A percentile compares a stretch with the other conserved stretches of the same genome.
phyloP scores from a whole-genome alignment of 2,329 filamentous ascomycete genomes.

The Trichophyton rubrum region DNA sequence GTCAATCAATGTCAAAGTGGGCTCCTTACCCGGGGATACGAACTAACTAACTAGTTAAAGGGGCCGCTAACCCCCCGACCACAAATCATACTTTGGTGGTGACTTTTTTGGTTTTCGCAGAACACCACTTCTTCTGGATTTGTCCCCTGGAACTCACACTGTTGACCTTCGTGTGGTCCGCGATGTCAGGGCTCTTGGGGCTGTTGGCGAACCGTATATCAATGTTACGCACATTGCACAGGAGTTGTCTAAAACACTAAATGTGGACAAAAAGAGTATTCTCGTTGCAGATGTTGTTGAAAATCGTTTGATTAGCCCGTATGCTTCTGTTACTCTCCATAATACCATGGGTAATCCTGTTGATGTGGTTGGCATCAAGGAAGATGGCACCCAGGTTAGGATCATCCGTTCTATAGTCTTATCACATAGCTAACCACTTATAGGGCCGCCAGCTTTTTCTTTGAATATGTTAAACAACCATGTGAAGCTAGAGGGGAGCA shows the following conservation, averaged over 20 bases:
- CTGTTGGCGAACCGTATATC: conserved; percentile 36
- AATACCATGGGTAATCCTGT: conserved; percentile 28
- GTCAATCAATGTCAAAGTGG: no score
- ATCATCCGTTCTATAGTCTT: not conserved
- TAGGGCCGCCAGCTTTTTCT: not conserved
- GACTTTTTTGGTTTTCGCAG: conserved; percentile 43
- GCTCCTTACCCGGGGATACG: no score
- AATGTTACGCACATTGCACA: conserved; percentile 29
- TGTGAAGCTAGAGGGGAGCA: conserved; percentile 20
- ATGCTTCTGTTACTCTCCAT: conserved; percentile 38
- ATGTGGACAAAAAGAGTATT: conserved; percentile 23
- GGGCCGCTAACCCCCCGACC: conserved; percentile 28
- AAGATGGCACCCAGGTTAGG: not conserved
- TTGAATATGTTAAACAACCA: conserved; percentile 5
- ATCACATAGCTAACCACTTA: not conserved
- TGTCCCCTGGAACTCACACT: conserved; percentile 39
- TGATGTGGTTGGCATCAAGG: conserved; percentile 16
- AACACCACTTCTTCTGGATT: conserved; percentile 38
- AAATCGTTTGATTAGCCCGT: conserved; percentile 35
- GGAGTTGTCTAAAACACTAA: conserved; percentile 19
- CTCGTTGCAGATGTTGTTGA: conserved; percentile 42
- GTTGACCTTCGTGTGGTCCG: conserved; percentile 43
- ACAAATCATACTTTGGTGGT: conserved; percentile 42
- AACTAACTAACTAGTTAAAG: no score
- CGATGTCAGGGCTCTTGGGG: conserved; percentile 47